These are phyloP conservation scores for Mycena sanguinolenta DNA, from an alignment of 768 basidiomycete species.

Conservation along the genomic window DNA sequence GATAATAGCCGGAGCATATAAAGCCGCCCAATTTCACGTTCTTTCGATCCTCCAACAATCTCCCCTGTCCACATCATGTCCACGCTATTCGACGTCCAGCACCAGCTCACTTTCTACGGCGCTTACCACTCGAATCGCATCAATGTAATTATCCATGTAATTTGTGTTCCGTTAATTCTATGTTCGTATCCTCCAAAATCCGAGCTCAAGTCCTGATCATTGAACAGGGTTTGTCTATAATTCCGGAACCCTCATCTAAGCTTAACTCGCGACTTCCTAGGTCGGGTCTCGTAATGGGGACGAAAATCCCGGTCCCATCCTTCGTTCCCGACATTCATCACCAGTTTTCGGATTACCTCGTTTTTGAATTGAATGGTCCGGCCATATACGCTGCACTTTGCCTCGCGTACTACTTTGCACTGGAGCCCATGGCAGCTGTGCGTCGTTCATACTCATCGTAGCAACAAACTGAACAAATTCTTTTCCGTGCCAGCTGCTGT, in stretches of 20 bases:
- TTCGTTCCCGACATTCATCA: constrained; percentile 68
- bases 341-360: constrained; percentile 70
- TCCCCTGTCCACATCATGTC: constrained; percentile 46
- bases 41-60: not conserved
- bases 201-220: constrained; percentile 8
- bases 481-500: constrained; percentile 74
- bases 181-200: constrained; percentile 64
- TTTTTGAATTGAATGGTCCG: constrained; percentile 78
- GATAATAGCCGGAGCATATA: not conserved
- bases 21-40: constrained; percentile 9
- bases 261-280: constrained; percentile 50
- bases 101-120: constrained; percentile 92
- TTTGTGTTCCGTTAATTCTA: constrained; percentile 86
- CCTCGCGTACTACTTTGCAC: constrained; percentile 79
- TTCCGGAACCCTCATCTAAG: not conserved
- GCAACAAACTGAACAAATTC: constrained; percentile 1
- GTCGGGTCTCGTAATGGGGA: constrained; percentile 70
- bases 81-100: constrained; percentile 73
- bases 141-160: constrained; percentile 88
- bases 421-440: constrained; percentile 91
- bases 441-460: constrained; percentile 44
- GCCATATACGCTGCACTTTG: constrained; percentile 72
- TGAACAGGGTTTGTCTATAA: constrained; percentile 10
- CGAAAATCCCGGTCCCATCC: constrained; percentile 63
- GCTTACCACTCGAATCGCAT: constrained; percentile 89